Evolutionary conservation across 805 yeast genomes (phyloP), one percentile per base, ranked within the genome.

Genomic region (Wickerhamomyces hampshirensis): DNA sequence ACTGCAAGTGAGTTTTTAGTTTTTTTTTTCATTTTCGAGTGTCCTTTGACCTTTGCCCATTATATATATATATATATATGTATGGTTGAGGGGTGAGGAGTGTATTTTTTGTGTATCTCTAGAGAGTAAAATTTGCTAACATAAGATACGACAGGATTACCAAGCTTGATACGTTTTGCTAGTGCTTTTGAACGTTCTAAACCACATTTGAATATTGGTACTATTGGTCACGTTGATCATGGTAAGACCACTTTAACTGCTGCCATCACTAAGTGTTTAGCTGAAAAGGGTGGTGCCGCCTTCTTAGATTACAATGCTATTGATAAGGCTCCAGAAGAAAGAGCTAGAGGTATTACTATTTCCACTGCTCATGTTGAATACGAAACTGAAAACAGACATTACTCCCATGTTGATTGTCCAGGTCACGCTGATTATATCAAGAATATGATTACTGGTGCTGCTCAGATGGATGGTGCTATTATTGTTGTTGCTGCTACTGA

Each of bases 361-460:
- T 86, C 96, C 40, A 83, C 96, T 50, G 97, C 98, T 38, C 98
- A 91, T 64, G 97, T 89, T 58, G 97, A 91, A 69, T 91, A 89
- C 69, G 94, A 87, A 67, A 91, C 98, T 46, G 87, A 70, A 21
- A 85, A 83, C 63, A 84, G 97, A 69, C 98, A 91, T 67, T 89
- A 89, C 60, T 91, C 98, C 54, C 97, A 89, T 65, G 96, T 89
- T 52, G 98, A 89, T 75, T 87, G 96, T 64, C 97, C 97, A 38
- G 98, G 98, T 59, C 98, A 91, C 77, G 93, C 95, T 49, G 98
- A 91, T 75, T 91, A 89, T 70, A 91, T 91, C 69, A 91, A 91
- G 75, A 91, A 91, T 69, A 91, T 91, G 98, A 91, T 91, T 66
- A 87, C 96, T 51, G 98, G 98, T 81, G 97, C 98, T 57, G 96